Base-by-base conservation (phyloP, 495 filamentous ascomycete species). In the Cercophora newfieldiana region DNA sequence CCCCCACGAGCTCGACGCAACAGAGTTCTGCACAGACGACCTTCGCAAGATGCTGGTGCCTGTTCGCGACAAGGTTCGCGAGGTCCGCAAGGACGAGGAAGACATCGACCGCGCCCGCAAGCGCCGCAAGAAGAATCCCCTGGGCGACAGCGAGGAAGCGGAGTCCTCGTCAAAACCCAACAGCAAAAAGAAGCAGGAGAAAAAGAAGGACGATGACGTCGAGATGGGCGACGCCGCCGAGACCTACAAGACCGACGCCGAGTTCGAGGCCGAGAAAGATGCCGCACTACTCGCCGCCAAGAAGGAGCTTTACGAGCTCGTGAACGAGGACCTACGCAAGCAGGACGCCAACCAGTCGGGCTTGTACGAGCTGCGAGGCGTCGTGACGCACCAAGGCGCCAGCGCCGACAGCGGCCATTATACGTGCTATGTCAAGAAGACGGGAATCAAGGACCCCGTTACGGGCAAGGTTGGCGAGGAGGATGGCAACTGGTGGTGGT, bases 401-500 rank as follows among this genome's bases (percentile, higher is more conserved):
- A 96, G 94, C 72, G 95, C 95, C 31, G 96, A 99, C 75, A 97
- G 94, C 67, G 95, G 95, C 7, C 95, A 99, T 78, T 99, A 99
- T 80, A 98, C 96, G 1, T 88, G 93, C 1, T 99, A 97, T 75
- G 91, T 99, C 61, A 99, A 98, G 83, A 96, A 99, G 81, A 84
- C 90, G 55, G 88, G 85, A 18, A 74, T 78, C 5, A 78, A 88
- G 61, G 89, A 92, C 66, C 77, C 87, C 7, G 83, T 83, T 62
- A 87, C 87, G 3, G 89, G 87, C 65, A 91, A 91, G 81, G 79
- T 87, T 69, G 87, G 86, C 63, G 87, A 89, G 68, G 90, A 94
- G 63, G 93, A 97, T 68, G 93, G 89, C 62, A 97, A 94, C 69
- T 99, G 95, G 95, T 99, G 95, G 93, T 98, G 95, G 93, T 99